Evolutionary conservation across 2,329 filamentous ascomycete species (phyloP), one percentile per base, ranked within the genome.

Genomic region (Onygena corvina): DNA sequence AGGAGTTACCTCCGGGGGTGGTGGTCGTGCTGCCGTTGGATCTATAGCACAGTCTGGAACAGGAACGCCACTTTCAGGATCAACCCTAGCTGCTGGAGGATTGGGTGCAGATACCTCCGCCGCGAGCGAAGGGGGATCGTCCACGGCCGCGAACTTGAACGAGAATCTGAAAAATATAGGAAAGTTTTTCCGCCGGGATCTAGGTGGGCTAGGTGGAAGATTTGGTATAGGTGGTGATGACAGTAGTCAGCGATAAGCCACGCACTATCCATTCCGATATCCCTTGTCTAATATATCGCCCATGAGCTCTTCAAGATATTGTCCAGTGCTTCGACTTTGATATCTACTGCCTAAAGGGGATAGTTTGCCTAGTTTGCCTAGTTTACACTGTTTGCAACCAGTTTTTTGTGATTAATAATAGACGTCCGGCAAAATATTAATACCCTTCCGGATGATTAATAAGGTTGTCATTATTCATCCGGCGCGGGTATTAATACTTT

Each of bases 81-180:
- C 65, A 38, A 46, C 46, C 2, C 49, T 58, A 55, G 58, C 38
- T 56, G 50, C 51, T 50, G 42, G 46, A 52, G 58, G 54, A 40
- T 56, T 36, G 50, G 57, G 25, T 52, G 54, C 44, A 56, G 62
- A 48, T 21, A 16, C 44, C 7, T n/a, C n/a, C n/a, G n/a, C n/a
- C n/a, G 16, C 35, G 8, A 27, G 4, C 6, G 33, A 35, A 25
- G 46, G 46, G 3, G 40, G 48, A 23, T 30, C 47, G 30, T 46
- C 52, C 30, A 30, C 47, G 3, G 27, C 53, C 3, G 79, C 77
- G 5, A 86, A 84, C 47, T 77, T 95, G 55, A 94, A 95, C 63
- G 89, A 94, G 67, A 95, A 95, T 66, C 64, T 96, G 67, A 89
- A 87, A 70, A 94, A 87, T 64, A 86, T 98, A 67, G 90, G 90